Base-by-base conservation (phyloP, 805 yeast species). In the Myxozyma udenii region DNA sequence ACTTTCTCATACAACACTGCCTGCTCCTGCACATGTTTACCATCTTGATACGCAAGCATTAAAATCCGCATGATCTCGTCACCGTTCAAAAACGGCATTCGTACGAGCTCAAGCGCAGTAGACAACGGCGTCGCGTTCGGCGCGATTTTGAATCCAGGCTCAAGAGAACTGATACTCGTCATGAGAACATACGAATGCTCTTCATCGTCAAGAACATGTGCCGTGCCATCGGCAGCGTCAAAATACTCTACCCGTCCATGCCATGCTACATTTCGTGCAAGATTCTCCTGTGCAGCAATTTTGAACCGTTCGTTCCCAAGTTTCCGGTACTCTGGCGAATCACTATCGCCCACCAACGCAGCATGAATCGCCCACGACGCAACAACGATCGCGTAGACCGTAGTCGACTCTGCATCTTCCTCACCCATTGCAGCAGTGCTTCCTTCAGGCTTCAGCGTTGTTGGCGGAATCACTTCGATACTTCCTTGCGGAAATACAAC, bases 341-440 rank as follows among this genome's bases (percentile, higher is more conserved):
- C 91, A 46, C 90, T 80, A 50, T 84, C 84, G 26, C 90, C 90
- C 1, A 90, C 89, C 44, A 90, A 68, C 2, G 89, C 79, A 1
- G 96, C 88, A 68, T 90, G 97, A 57, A 88, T 78, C 0, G 84
- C 95, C 87, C 95, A 82, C 0, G 95, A 85, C 0, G 80, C 74
- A 7, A 89, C 95, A 1, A 87, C 87, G 16, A 64, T 25, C 50
- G 57, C 48, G 40, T 39, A 59, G 2, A 33, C 21, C 21, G 41
- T 25, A 5, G 9, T 32, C 26, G 25, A 50, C 3, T 48, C 43
- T 9, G 33, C 57, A 58, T 0, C 60, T 9, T 28, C 33, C 14
- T 28, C 14, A 28, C 12, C 12, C 39, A 11, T 59, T 38, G 18
- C 48, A 44, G 2, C 46, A 46, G 30, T 78, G 60, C 3, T 78